Percentiles rank a stretch among this genome's conserved stretches.
Conservation (phyloP, 768 basidiomycete genomes). For the Mycena rebaudengoi region DNA sequence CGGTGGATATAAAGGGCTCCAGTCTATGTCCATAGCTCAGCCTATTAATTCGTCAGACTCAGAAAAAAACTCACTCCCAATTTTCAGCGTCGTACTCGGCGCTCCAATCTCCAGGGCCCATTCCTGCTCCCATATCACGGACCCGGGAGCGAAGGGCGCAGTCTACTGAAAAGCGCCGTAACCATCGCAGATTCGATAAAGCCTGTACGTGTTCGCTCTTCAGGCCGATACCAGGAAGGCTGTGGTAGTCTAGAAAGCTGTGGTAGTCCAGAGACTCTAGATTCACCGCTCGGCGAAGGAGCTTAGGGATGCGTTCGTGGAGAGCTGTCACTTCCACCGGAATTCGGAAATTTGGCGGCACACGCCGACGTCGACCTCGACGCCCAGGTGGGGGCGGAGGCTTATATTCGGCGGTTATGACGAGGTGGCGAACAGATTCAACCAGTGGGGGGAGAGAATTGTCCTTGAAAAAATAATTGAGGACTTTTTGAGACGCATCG, state of each 20-base stretch:
- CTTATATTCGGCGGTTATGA: not conserved
- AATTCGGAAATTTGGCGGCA: not conserved
- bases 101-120: slow-evolving; percentile 2
- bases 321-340: not conserved
- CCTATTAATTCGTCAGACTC: not conserved
- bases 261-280: slow-evolving; percentile 28
- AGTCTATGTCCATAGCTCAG: not conserved
- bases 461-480: not conserved
- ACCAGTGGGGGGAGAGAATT: not conserved
- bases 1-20: slow-evolving; percentile 5
- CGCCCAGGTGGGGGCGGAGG: not conserved
- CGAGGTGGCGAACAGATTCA: slow-evolving; percentile 3
- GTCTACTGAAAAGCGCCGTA: slow-evolving; percentile 12
- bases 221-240: slow-evolving; percentile 1
- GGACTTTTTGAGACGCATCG: slow-evolving; percentile 8
- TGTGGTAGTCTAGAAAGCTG: slow-evolving; percentile 26
- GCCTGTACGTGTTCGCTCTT: not conserved
- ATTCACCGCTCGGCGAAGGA: slow-evolving; percentile 12
- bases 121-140: not conserved
- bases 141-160: slow-evolving; percentile 9
- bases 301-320: not conserved
- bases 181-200: slow-evolving; percentile 2
- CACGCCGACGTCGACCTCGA: not conserved
- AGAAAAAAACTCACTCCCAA: slow-evolving; percentile 11
- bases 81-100: slow-evolving; percentile 14